Evolutionary conservation across 768 basidiomycete species (phyloP).

Genomic region (Chlorophyllum brunneum): DNA sequence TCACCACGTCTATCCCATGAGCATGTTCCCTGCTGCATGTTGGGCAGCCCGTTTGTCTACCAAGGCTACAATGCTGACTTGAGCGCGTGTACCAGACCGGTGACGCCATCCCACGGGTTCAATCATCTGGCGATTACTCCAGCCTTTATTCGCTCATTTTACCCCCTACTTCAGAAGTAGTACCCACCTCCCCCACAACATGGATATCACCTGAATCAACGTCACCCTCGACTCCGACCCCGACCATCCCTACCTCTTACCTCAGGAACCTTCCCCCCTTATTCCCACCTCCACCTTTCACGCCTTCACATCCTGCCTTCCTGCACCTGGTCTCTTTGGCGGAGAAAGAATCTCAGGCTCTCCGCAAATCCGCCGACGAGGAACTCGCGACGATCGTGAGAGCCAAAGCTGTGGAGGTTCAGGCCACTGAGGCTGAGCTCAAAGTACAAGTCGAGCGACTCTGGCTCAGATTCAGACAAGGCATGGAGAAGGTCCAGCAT

Average conservation of each 20-base stretch:
- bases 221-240: slow-evolving; percentile 24
- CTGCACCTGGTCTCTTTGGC: slow-evolving; percentile 60
- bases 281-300: slow-evolving; percentile 74
- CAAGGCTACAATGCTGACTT: slow-evolving; percentile 14
- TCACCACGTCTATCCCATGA: neutral
- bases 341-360: slow-evolving; percentile 44
- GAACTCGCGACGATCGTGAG: slow-evolving; percentile 49
- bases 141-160: slow-evolving; percentile 41
- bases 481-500: slow-evolving; percentile 40
- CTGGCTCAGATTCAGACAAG: slow-evolving; percentile 57
- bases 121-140: slow-evolving; percentile 39
- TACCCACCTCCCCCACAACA: slow-evolving; percentile 24
- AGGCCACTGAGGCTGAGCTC: slow-evolving; percentile 49
- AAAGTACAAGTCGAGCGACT: slow-evolving; percentile 55
- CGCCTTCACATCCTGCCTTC: slow-evolving; percentile 72
- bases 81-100: slow-evolving; percentile 30
- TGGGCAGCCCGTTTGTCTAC: neutral
- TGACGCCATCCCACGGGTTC: slow-evolving; percentile 29
- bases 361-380: slow-evolving; percentile 56
- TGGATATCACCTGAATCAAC: slow-evolving; percentile 19
- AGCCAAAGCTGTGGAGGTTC: slow-evolving; percentile 53
- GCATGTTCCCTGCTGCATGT: slow-evolving; percentile 13
- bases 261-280: slow-evolving; percentile 56
- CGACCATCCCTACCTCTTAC: slow-evolving; percentile 29
- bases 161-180: slow-evolving; percentile 27